Evolutionary conservation across 2,329 filamentous ascomycete species (phyloP), one percentile per base, ranked within the genome.

Genomic region (Raffaelea ambrosiae): DNA sequence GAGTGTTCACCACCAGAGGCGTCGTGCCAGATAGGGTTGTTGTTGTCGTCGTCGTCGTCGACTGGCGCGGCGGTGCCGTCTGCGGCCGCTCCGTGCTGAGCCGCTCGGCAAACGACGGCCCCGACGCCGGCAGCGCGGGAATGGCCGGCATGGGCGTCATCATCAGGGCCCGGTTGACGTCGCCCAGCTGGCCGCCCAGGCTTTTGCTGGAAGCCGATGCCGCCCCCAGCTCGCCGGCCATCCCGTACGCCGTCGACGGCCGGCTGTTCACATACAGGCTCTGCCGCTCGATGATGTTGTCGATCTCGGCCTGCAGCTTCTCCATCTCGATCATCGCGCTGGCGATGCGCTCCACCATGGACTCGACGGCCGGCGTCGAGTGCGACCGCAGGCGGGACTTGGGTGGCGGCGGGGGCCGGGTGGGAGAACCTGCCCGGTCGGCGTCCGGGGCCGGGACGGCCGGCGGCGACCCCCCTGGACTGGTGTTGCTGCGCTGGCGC

Each of bases 301-400:
- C 75, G 46, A 83, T 81, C 54, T 79, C 71, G 49, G 71, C 72
- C 60, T 83, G 71, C 40, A 81, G 61, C 48, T 65, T 66, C 48
- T 84, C 80, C 52, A 77, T 67, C 57, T 83, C 79, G 47, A 76
- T 63, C 65, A 81, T 72, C 43, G 74, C 76, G 50, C 65, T 70
- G 26, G 76, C 77, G 40, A 81, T 74, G 39, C 75, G 68, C 53
- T 76, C 72, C 44, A 76, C 73, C 47, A 80, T 73, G 14, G 59
- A 59, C 23, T 79, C 73, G 51, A 76, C 67, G 49, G 68, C 68
- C 4, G 72, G 66, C 3, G 73, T 65, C 10, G 69, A 70, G 48
- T 69, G 59, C 7, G 71, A 67, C 38, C 74, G 68, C 22, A 66
- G 59, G 21, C 69, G 66, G 3, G 70, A 69, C 40, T 70, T 70